phyloP scores from a whole-genome alignment of 2,329 filamentous ascomycete species.

The Phaeoacremonium minimum region DNA sequence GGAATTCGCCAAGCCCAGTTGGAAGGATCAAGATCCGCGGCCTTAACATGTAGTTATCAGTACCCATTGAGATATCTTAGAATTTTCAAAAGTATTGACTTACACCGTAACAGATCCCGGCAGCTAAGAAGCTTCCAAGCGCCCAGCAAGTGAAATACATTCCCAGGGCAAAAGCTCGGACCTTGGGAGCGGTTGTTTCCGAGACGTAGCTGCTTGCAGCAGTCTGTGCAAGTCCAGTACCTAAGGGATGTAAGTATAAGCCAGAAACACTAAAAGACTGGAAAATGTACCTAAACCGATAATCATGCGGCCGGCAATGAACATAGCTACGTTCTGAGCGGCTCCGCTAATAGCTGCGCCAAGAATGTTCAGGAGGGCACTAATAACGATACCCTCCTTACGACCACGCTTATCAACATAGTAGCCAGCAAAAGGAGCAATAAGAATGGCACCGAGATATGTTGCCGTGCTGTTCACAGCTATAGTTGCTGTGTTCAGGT shows the following conservation, averaged over 20 bases:
- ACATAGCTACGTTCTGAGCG: slow-evolving; percentile 19
- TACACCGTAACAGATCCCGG: not conserved
- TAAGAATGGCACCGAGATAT: slow-evolving; percentile 18
- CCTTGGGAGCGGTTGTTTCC: slow-evolving; percentile 10
- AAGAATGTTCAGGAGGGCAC: slow-evolving; percentile 13
- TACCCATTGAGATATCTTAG: too few species aligned
- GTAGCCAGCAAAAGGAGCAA: slow-evolving; percentile 13
- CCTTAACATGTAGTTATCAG: too few species aligned
- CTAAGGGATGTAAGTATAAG: too few species aligned
- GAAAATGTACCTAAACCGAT: too few species aligned
- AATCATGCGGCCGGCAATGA: slow-evolving; percentile 17
- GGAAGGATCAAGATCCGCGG: too few species aligned
- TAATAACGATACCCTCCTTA: slow-evolving; percentile 13
- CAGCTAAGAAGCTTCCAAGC: not conserved
- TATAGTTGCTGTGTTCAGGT: slow-evolving; percentile 23
- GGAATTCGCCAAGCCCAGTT: slow-evolving; percentile 35
- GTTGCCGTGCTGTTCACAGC: slow-evolving; percentile 21
- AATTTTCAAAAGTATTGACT: not conserved
- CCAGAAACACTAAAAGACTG: too few species aligned
- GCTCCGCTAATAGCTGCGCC: slow-evolving; percentile 14
- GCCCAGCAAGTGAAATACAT: not conserved
- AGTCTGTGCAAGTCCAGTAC: slow-evolving; percentile 13
- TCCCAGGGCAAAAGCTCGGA: slow-evolving; percentile 11
- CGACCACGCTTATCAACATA: slow-evolving; percentile 19
- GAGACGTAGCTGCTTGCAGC: slow-evolving; percentile 10